Evolutionary conservation across 495 filamentous ascomycete species (phyloP).

Genomic region (Xylaria palmicola): DNA sequence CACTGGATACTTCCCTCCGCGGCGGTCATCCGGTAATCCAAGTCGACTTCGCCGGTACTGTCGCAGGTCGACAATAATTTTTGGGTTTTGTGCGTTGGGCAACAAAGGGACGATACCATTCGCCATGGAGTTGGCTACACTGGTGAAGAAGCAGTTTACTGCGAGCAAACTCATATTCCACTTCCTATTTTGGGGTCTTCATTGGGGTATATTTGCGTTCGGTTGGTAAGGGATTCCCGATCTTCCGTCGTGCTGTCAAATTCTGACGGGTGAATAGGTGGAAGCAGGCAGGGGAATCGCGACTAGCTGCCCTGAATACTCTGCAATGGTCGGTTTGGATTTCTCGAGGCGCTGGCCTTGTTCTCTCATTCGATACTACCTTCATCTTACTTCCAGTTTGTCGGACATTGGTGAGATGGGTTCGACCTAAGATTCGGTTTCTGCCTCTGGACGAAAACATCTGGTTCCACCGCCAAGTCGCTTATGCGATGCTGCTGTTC

Average conservation of each 20-base stretch:
- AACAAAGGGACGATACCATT: slow-evolving; percentile 23
- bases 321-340: slow-evolving; percentile 91
- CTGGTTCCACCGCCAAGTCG: slow-evolving; percentile 96
- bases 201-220: slow-evolving; percentile 75
- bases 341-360: slow-evolving; percentile 87
- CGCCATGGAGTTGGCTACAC: slow-evolving; percentile 42
- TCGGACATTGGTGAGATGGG: slow-evolving; percentile 76
- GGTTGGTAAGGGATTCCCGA: slow-evolving; percentile 71
- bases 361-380: slow-evolving; percentile 76
- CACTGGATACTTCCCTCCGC: slow-evolving; percentile 19
- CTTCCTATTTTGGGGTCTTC: slow-evolving; percentile 78
- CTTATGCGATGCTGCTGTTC: slow-evolving; percentile 84
- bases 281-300: slow-evolving; percentile 65
- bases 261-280: slow-evolving; percentile 57
- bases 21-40: slow-evolving; percentile 18
- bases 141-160: slow-evolving; percentile 61
- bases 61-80: slow-evolving; percentile 54
- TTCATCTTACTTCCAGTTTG: slow-evolving; percentile 94
- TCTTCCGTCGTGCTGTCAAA: background rate
- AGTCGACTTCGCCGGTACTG: slow-evolving; percentile 31
- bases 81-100: slow-evolving; percentile 23
- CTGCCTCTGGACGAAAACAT: slow-evolving; percentile 90
- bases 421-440: slow-evolving; percentile 85
- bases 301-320: slow-evolving; percentile 74
- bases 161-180: slow-evolving; percentile 74